Evolutionary conservation across 768 basidiomycete species (phyloP).

Genomic region (Russula sp.): DNA sequence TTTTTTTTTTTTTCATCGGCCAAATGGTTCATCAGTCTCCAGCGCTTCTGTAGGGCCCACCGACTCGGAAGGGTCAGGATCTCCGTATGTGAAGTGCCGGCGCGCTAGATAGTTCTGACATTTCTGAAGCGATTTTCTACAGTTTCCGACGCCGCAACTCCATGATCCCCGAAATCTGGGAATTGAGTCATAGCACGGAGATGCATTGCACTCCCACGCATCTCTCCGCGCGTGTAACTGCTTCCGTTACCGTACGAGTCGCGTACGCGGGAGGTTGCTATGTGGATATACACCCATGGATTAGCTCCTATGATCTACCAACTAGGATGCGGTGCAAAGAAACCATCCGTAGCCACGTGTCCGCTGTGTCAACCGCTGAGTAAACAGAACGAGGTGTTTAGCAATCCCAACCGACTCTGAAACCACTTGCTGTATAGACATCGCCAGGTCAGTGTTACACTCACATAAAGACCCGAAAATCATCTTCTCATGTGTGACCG

Average conservation of each 20-base stretch:
- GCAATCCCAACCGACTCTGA: not conserved
- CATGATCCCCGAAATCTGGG: not conserved
- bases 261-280: not conserved
- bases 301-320: not conserved
- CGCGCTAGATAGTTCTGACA: not conserved
- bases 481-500: not conserved
- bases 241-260: constrained; percentile 1
- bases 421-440: not conserved
- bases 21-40: not conserved
- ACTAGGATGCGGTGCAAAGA: not conserved
- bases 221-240: not conserved
- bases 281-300: not conserved
- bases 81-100: not conserved
- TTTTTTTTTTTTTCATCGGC: not conserved
- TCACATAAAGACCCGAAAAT: not conserved
- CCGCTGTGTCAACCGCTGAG: not conserved
- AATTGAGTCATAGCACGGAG: not conserved
- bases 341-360: not conserved
- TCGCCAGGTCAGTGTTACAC: not conserved
- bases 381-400: not conserved
- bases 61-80: not conserved
- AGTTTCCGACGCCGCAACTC: not conserved
- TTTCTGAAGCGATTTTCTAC: not conserved
- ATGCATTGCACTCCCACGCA: not conserved
- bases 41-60: not conserved